Conservation (phyloP, 805 yeast genomes). For the Schwanniomyces vanrijiae region DNA sequence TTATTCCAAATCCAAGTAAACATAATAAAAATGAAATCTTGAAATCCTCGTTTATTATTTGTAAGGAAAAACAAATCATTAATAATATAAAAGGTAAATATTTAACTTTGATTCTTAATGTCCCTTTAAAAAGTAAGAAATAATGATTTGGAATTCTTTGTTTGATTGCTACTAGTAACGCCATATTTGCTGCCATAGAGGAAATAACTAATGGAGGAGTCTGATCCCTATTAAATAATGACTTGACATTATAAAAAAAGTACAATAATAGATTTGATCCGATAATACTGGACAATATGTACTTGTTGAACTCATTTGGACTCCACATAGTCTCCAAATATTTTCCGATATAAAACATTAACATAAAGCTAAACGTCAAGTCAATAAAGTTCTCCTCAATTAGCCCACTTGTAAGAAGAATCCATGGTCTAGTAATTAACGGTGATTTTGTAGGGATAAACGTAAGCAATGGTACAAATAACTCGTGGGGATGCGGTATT, state of each 20-base stretch:
- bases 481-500: constrained; percentile 44
- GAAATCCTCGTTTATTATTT: constrained; percentile 26
- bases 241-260: constrained; percentile 18
- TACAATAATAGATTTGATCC: constrained; percentile 37
- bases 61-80: constrained; percentile 21
- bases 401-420: constrained; percentile 45
- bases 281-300: constrained; percentile 37
- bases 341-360: constrained; percentile 54
- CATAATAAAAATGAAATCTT: constrained; percentile 22
- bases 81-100: constrained; percentile 37
- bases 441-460: constrained; percentile 47
- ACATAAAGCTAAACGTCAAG: constrained; percentile 32
- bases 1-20: constrained; percentile 30
- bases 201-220: constrained; percentile 52
- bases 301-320: constrained; percentile 48
- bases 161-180: constrained; percentile 62
- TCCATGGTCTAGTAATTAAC: constrained; percentile 48
- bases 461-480: constrained; percentile 51
- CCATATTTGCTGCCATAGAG: constrained; percentile 54
- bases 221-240: constrained; percentile 13
- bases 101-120: constrained; percentile 43
- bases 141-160: constrained; percentile 66
- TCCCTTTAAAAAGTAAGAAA: constrained; percentile 47
- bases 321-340: constrained; percentile 72
- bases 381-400: constrained; percentile 46